Percentiles rank a stretch among this genome's conserved stretches.
Conservation (phyloP, 1,139 yeast species). For the Blastobotrys elegans region DNA sequence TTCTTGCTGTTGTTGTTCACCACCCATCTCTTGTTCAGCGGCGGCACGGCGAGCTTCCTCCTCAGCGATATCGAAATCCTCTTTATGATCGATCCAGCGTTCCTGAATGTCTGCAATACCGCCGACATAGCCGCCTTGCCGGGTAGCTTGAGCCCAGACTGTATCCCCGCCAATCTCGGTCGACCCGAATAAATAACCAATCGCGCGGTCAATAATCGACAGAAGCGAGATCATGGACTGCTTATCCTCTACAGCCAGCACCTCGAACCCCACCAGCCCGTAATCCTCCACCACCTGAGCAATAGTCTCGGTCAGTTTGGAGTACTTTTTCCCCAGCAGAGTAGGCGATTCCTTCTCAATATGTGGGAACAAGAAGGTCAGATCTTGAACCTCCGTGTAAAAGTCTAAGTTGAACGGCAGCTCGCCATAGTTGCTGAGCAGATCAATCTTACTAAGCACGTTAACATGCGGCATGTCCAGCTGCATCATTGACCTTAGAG, state of each 20-base stretch:
- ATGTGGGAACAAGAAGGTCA: conserved; percentile 61
- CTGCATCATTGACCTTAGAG: conserved; percentile 87
- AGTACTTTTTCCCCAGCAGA: conserved; percentile 56
- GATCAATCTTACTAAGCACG: conserved; percentile 85
- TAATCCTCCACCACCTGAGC: conserved; percentile 84
- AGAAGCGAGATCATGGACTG: conserved; percentile 82
- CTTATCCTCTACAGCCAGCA: conserved; percentile 85
- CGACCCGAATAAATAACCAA: conserved; percentile 88
- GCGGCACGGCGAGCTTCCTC: conserved; percentile 46
- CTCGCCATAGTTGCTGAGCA: conserved; percentile 61
- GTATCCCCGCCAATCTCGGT: conserved; percentile 94
- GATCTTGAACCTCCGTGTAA: conserved; percentile 89
- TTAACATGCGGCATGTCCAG: conserved; percentile 91
- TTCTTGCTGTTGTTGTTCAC: conserved; percentile 33
- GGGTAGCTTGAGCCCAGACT: conserved; percentile 90
- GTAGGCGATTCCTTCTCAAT: conserved; percentile 65
- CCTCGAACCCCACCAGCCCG: conserved; percentile 84
- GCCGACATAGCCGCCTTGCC: conserved; percentile 60
- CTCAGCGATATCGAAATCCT: conserved; percentile 63
- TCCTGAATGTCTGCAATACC: conserved; percentile 78
- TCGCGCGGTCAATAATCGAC: conserved; percentile 78
- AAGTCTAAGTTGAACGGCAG: conserved; percentile 66
- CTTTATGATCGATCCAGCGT: conserved; percentile 89
- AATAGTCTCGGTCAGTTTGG: conserved; percentile 67
- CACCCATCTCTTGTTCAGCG: not conserved